Conservation (phyloP, 768 basidiomycete genomes). For the Sarcodon aspratus region DNA sequence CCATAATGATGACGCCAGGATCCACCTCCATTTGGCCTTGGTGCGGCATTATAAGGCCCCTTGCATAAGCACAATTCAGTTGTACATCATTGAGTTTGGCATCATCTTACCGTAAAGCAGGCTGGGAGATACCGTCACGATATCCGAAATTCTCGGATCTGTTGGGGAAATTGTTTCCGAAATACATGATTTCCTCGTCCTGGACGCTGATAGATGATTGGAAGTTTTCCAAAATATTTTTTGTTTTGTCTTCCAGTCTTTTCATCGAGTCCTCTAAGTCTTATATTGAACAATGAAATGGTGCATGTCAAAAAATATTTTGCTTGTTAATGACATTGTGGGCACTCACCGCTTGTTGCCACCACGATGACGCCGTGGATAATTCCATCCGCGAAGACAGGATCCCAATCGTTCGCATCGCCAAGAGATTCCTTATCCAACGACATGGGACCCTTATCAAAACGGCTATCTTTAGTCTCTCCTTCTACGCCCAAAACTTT, state of each 20-base stretch:
- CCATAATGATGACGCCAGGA: constrained; percentile 33
- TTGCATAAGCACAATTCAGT: background rate
- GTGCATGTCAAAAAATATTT: background rate
- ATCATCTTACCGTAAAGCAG: too few relatives aligned
- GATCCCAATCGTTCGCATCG: background rate
- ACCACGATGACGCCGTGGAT: constrained; percentile 3
- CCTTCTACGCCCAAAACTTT: background rate
- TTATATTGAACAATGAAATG: too few relatives aligned
- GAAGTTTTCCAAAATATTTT: background rate
- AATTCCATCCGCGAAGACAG: background rate
- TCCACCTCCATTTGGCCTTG: constrained; percentile 22
- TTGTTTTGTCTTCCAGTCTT: background rate
- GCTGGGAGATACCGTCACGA: too few relatives aligned
- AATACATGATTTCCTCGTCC: constrained; percentile 14
- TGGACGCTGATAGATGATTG: constrained; percentile 6
- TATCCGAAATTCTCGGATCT: constrained; percentile 11
- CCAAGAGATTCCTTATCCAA: background rate
- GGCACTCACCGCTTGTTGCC: background rate
- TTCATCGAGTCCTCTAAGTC: too few relatives aligned
- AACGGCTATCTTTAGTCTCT: background rate
- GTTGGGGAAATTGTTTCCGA: constrained; percentile 25
- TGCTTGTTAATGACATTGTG: background rate
- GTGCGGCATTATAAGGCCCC: background rate
- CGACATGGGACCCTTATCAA: constrained; percentile 2
- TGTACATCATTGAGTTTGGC: constrained; percentile 7